A percentile compares a stretch with the other conserved stretches of the same genome.
Conservation (phyloP, 1,284 basidiomycete species). For the Ustilago xerochloae region DNA sequence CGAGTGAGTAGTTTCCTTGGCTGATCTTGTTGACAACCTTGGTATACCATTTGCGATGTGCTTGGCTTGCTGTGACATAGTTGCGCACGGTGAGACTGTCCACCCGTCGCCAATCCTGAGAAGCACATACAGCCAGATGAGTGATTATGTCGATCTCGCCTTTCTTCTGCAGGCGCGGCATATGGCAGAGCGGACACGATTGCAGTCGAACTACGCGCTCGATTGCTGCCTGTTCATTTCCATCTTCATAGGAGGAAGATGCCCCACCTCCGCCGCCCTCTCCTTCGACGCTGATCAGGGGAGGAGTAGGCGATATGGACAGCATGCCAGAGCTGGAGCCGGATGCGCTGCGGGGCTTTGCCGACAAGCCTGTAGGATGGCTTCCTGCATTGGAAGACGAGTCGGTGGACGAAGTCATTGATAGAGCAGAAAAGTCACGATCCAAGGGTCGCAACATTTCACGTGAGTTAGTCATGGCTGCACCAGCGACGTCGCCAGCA, state of each 20-base stretch:
- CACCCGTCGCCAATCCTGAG: conserved; percentile 90
- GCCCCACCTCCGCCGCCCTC: too few species aligned
- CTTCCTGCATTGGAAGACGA: conserved; percentile 14
- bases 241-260: conserved; percentile 9
- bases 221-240: conserved; percentile 8
- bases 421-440: conserved; percentile 38
- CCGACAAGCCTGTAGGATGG: background rate
- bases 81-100: conserved; percentile 80
- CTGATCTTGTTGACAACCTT: conserved; percentile 82
- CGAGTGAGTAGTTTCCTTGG: conserved; percentile 84
- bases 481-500: background rate
- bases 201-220: conserved; percentile 95
- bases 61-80: conserved; percentile 93
- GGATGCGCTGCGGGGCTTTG: conserved; percentile 14
- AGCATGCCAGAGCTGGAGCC: conserved; percentile 26
- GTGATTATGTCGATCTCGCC: conserved; percentile 93
- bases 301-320: conserved; percentile 27
- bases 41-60: conserved; percentile 95
- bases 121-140: conserved; percentile 83
- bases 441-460: conserved; percentile 28
- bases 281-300: conserved; percentile 28
- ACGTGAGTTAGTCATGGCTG: conserved; percentile 21
- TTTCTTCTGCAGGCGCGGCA: conserved; percentile 83
- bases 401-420: conserved; percentile 33
- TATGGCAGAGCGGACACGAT: conserved; percentile 91